Evolutionary conservation across 495 filamentous ascomycete species (phyloP).

Genomic region (Penicillium turbatum): DNA sequence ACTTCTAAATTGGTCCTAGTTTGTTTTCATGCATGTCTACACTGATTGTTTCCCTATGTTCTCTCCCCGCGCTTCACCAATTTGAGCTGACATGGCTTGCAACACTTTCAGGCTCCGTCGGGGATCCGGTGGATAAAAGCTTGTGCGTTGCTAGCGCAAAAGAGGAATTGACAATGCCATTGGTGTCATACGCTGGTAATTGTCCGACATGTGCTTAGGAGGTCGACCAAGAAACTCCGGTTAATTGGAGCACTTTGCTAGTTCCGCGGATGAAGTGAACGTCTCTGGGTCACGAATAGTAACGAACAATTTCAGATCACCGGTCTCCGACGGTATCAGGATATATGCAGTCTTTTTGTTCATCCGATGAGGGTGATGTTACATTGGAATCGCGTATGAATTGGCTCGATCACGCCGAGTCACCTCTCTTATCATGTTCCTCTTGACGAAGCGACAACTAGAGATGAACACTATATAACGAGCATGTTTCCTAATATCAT

Average conservation of each 20-base stretch:
- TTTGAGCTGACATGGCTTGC: not conserved
- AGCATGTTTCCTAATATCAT: not conserved
- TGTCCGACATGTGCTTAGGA: not conserved
- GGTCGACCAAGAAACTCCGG: too few relatives aligned
- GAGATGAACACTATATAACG: not conserved
- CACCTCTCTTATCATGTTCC: not conserved
- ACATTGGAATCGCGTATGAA: not conserved
- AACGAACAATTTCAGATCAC: not conserved
- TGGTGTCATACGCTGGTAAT: not conserved
- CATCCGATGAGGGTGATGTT: not conserved
- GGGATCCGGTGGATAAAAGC: not conserved
- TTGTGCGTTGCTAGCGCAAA: not conserved
- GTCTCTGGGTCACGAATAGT: not conserved
- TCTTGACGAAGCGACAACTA: not conserved
- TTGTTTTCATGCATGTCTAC: not conserved
- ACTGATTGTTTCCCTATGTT: not conserved
- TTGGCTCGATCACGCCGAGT: not conserved
- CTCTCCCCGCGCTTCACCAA: not conserved
- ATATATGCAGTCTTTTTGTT: not conserved
- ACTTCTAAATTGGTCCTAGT: not conserved
- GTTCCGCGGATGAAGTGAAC: not conserved
- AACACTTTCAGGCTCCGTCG: not conserved
- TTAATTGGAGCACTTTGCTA: not conserved
- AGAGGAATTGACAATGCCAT: not conserved
- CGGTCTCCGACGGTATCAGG: constrained; percentile 2